Evolutionary conservation across 192 early-diverging fungal species (phyloP).

Genomic region (Backusella tuberculispora): DNA sequence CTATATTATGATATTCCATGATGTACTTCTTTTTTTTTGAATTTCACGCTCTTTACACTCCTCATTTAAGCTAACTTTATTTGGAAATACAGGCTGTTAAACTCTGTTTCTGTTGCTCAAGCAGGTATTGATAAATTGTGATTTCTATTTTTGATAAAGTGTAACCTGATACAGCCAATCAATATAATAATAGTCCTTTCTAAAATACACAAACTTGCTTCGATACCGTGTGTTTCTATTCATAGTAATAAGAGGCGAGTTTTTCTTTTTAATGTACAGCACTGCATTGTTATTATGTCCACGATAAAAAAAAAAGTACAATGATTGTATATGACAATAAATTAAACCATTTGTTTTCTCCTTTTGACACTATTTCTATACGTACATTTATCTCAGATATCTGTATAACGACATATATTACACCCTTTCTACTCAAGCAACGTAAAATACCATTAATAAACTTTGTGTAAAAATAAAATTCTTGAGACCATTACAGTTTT

Average conservation of each 20-base stretch:
- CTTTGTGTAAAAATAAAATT: no score
- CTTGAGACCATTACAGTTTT: no score
- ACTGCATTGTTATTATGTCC: not conserved
- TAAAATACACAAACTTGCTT: not conserved
- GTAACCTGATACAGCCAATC: not conserved
- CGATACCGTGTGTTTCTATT: not conserved
- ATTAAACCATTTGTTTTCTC: no score
- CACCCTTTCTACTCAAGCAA: no score
- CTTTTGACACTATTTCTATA: no score
- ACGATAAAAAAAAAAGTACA: no score
- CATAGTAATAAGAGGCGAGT: not conserved
- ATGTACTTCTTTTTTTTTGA: not conserved
- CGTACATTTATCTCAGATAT: no score
- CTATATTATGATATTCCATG: not conserved
- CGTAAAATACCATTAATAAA: no score
- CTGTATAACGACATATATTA: no score
- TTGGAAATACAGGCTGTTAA: not conserved
- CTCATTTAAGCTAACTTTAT: not conserved
- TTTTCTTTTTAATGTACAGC: not conserved
- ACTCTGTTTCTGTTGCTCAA: constrained; percentile 3
- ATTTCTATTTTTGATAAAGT: not conserved
- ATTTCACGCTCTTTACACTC: not conserved
- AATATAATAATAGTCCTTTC: not conserved
- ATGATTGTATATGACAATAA: not conserved
- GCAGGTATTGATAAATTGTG: constrained; percentile 2